Percentiles rank a stretch among this genome's conserved stretches.
Evolutionary conservation across 331 rosid genomes (phyloP).

Genomic region (Quercus phellos): DNA sequence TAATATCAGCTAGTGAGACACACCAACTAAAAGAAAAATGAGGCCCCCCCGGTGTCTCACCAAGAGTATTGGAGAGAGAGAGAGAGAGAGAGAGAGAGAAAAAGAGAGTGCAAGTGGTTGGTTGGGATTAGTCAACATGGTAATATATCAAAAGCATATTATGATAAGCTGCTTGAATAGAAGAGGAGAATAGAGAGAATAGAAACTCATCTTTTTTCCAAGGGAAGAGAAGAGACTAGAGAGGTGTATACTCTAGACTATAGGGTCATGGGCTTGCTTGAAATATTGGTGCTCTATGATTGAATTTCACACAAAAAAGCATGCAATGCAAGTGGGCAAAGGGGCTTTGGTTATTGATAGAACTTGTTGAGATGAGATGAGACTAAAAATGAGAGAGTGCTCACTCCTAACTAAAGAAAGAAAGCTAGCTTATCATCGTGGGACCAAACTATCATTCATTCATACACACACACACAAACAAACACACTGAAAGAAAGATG

Average conservation of each 20-base stretch:
- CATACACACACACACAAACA: too few relatives aligned
- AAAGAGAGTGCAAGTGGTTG: conserved; percentile 42
- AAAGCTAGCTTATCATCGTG: conserved; percentile 25
- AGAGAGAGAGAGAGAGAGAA: conserved; percentile 17
- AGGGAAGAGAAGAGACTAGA: too few relatives aligned
- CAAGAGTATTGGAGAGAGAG: conserved; percentile 21
- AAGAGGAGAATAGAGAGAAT: conserved; percentile 15
- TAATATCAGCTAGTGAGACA: conserved; percentile 31
- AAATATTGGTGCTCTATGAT: conserved; percentile 46
- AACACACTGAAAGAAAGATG: too few relatives aligned
- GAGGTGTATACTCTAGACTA: too few relatives aligned
- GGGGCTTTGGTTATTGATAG: conserved; percentile 3
- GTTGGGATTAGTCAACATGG: conserved; percentile 90
- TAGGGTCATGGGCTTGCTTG: conserved; percentile 12
- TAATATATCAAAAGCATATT: conserved; percentile 71
- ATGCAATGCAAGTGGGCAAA: conserved; percentile 42
- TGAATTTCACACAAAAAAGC: conserved; percentile 41
- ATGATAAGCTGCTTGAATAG: conserved; percentile 53
- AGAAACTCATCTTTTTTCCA: too few relatives aligned
- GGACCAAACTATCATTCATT: conserved; percentile 10
- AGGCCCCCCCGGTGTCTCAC: conserved; percentile 34
- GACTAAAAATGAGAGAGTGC: conserved; percentile 9
- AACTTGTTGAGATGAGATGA: too few relatives aligned
- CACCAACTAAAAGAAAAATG: conserved; percentile 34
- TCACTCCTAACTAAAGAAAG: conserved; percentile 4